A percentile compares a stretch with the other conserved stretches of the same genome.
phyloP scores from a whole-genome alignment of 768 basidiomycete genomes.

The Termitomyces sp. region DNA sequence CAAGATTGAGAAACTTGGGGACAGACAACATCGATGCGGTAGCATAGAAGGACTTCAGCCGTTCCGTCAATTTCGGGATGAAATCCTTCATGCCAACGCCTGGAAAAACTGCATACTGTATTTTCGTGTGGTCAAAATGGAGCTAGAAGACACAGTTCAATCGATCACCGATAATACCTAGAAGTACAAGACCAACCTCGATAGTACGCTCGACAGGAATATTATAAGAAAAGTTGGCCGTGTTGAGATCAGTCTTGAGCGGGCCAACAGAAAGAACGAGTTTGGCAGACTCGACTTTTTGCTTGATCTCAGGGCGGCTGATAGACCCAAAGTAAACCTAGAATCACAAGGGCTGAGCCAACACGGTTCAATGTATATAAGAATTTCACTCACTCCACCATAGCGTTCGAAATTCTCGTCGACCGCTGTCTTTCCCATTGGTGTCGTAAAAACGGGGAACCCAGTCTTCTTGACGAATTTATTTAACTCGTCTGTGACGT shows the following conservation, averaged over 20 bases:
- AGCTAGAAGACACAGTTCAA: conserved; percentile 37
- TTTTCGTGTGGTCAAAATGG: conserved; percentile 51
- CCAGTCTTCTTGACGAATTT: conserved; percentile 62
- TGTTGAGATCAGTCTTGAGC: conserved; percentile 80
- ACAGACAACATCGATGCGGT: conserved; percentile 42
- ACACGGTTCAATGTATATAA: not conserved
- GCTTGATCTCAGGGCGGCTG: conserved; percentile 61
- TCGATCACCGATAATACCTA: not conserved
- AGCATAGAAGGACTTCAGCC: conserved; percentile 38
- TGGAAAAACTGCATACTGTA: conserved; percentile 39
- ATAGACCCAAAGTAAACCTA: conserved; percentile 78
- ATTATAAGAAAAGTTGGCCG: conserved; percentile 79
- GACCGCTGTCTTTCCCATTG: conserved; percentile 79
- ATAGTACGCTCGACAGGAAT: conserved; percentile 56
- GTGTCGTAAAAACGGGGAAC: conserved; percentile 71
- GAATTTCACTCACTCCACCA: conserved; percentile 60
- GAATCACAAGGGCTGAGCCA: not conserved
- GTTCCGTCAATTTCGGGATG: conserved; percentile 65
- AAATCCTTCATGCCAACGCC: conserved; percentile 74
- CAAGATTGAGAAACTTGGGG: conserved; percentile 34
- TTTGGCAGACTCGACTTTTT: conserved; percentile 70
- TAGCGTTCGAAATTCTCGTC: conserved; percentile 68
- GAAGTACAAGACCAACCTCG: conserved; percentile 46
- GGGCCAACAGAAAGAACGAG: conserved; percentile 72
- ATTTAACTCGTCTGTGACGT: conserved; percentile 55